A percentile compares a stretch with the other conserved stretches of the same genome.
Conservation (phyloP, 1,139 yeast species). For the Lodderomyces parapsilosis region DNA sequence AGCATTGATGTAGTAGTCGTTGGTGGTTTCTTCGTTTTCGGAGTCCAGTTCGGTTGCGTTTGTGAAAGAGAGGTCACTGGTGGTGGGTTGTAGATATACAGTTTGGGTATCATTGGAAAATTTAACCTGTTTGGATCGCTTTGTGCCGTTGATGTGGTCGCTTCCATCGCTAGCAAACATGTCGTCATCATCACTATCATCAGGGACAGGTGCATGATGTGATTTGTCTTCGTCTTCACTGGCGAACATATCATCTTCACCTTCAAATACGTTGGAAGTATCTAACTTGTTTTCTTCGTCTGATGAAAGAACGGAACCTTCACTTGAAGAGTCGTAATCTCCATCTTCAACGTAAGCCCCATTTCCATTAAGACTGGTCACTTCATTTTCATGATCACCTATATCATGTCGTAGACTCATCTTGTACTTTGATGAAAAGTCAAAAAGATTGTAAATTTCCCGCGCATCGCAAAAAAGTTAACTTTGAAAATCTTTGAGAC, state of each 20-base stretch:
- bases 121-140: not conserved
- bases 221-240: conserved; percentile 17
- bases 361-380: not conserved
- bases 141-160: conserved; percentile 9
- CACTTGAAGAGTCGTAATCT: not conserved
- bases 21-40: conserved; percentile 6
- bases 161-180: conserved; percentile 43
- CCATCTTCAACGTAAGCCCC: not conserved
- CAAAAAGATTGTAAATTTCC: not conserved
- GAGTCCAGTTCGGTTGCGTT: not conserved
- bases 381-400: not conserved
- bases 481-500: no score
- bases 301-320: conserved; percentile 1
- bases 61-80: not conserved
- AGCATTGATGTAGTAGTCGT: conserved; percentile 18
- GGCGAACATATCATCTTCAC: conserved; percentile 42
- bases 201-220: not conserved
- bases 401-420: not conserved
- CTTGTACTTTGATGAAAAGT: no score
- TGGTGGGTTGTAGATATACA: not conserved
- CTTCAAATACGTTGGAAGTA: conserved; percentile 15
- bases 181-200: conserved; percentile 33
- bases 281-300: conserved; percentile 4
- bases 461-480: not conserved
- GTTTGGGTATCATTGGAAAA: not conserved